Base-by-base conservation (phyloP, 805 yeast species). In the Yamadazyma paraphyllophila region DNA sequence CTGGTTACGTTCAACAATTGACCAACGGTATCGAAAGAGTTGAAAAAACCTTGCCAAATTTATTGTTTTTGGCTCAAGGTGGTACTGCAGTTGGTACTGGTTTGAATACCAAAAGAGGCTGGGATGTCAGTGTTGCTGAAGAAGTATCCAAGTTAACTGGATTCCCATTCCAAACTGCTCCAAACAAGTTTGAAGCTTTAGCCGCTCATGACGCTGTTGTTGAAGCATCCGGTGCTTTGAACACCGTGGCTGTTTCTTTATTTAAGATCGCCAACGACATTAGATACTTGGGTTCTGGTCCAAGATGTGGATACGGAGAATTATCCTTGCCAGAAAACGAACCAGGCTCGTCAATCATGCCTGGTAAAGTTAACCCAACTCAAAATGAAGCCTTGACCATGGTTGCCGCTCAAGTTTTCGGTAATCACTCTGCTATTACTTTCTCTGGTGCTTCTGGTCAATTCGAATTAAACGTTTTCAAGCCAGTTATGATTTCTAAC, bases 21-120 rank as follows among this genome's bases (percentile, higher is more conserved):
- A 80, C 86, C 59, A 88, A 90, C 65, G 98, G 97, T 66, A 85
- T 94, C 56, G 85, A 73, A 56, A 82, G 99, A 67, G 85, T 94
- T 50, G 88, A 89, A 74, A 72, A 73, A 52, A 68, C 85, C 43
- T 78, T 94, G 55, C 88, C 88, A 56, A 82, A 82, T 69, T 77
- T 94, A 65, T 78, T 83, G 60, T 81, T 66, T 66, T 80, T 94
- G 58, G 99, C 99, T 39, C 99, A 94, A 77, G 99, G 99, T 76
- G 99, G 99, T 75, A 94, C 99, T 52, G 99, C 99, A 51, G 99
- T 94, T 46, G 99, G 99, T 60, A 94, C 99, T 46, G 99, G 99
- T 55, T 80, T 94, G 60, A 94, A 94, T 82, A 92, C 98, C 71
- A 84, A 72, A 66, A 80, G 81, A 63, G 98, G 98, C 20, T 94